Evolutionary conservation across 371 early-diverging fungal genomes (phyloP), one percentile per base, ranked within the genome.

Genomic region (Mucor lusitanicus): DNA sequence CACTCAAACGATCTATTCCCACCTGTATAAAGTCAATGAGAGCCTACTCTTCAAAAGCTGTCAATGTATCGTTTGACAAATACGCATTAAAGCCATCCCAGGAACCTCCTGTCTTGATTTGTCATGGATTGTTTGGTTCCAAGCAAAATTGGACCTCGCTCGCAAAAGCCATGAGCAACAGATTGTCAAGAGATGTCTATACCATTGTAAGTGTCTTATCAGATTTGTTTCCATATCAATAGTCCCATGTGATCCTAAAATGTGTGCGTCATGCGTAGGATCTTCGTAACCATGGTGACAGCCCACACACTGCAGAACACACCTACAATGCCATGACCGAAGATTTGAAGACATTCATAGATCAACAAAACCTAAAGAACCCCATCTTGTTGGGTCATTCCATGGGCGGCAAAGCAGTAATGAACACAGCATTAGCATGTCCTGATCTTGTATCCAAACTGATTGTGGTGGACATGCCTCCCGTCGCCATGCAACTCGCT

Each of bases 81-180:
- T 71, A 64, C 53, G 46, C 70, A 1, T 44, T 74, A 12, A 61
- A 73, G 19, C 53, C 65, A 0, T 40, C 70, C 0, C 30, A 53
- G 17, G 53, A 39, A 46, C 53, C 76, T 32, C 76, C 95, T 11
- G 81, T 96, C 7, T 37, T 74, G 11, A 88, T 95, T 60, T 82
- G 95, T 54, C 98, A 96, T 76, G 97, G 98, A 27, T 82, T 98
- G 25, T 95, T 97, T 76, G 98, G 98, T 6, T 93, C 93, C 2
- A 96, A 97, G 76, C 95, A 96, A 68, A 97, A 97, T 78, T 96
- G 97, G 96, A 79, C 86, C 33, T 89, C 94, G 5, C 83, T 97
- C n/a, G 85, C 91, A 54, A 92, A 92, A 68, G 81, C 89, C 27
- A 80, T 97, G 58, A 75, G 90, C 17, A 75, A 76, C 19, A 81